A percentile compares a stretch with the other conserved stretches of the same genome.
These are phyloP conservation scores for Saccharomycopsis fermentans DNA, from an alignment of 805 yeast genomes.

Conservation along the genomic window DNA sequence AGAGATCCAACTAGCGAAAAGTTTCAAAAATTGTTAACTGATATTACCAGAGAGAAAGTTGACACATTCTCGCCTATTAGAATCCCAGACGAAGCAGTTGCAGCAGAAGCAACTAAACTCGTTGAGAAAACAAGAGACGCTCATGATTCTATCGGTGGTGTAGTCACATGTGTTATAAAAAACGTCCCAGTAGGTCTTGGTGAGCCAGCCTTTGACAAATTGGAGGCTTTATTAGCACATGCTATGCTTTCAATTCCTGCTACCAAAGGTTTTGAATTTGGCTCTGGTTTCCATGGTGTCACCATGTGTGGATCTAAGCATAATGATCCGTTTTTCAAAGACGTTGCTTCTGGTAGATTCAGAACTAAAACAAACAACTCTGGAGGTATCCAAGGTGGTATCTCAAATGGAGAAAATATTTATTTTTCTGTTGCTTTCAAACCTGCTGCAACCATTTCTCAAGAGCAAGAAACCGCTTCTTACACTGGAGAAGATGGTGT, in stretches of 20 bases:
- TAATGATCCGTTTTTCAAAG: conserved; percentile 74
- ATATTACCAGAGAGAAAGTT: conserved; percentile 79
- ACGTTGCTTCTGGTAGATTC: conserved; percentile 48
- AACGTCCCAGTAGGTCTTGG: conserved; percentile 94
- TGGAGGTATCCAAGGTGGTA: conserved; percentile 98
- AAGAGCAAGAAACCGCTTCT: conserved; percentile 80
- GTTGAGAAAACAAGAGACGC: conserved; percentile 80
- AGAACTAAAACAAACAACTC: conserved; percentile 86
- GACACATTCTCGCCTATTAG: conserved; percentile 85
- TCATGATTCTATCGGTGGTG: conserved; percentile 94
- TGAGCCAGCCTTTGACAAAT: conserved; percentile 94
- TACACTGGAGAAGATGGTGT: conserved; percentile 85
- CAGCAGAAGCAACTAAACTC: conserved; percentile 72
- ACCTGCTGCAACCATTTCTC: conserved; percentile 95
- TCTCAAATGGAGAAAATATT: conserved; percentile 89
- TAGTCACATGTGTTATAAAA: conserved; percentile 93
- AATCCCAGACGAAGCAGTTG: conserved; percentile 72
- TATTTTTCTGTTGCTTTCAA: conserved; percentile 94
- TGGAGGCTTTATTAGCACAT: conserved; percentile 92
- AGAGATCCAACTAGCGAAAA: conserved; percentile 56
- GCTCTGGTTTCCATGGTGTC: conserved; percentile 91
- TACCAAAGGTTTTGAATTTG: conserved; percentile 95
- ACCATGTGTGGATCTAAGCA: conserved; percentile 86
- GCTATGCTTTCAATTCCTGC: conserved; percentile 98
- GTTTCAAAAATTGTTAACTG: conserved; percentile 58